Conservation (phyloP, 2,329 filamentous ascomycete species). For the Apiospora marii region DNA sequence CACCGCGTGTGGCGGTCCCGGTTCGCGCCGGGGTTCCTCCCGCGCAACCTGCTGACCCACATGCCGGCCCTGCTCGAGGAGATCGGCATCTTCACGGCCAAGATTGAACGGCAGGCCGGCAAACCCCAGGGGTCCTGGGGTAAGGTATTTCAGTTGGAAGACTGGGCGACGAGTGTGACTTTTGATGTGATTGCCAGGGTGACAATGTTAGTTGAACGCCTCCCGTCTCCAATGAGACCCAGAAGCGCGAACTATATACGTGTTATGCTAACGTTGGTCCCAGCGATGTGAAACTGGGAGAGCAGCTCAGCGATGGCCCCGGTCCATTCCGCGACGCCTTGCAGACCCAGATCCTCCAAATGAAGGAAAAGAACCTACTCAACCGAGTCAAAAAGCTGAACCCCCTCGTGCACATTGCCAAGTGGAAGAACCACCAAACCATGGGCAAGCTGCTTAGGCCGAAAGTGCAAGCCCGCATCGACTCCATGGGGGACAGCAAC, state of each 20-base stretch:
- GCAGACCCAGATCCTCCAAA: slow-evolving; percentile 18
- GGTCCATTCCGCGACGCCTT: slow-evolving; percentile 9
- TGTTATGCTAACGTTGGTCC: neutral
- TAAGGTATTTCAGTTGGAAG: slow-evolving; percentile 36
- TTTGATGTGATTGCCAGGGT: slow-evolving; percentile 36
- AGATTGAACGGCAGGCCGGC: slow-evolving; percentile 27
- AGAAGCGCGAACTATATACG: neutral
- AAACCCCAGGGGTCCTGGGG: slow-evolving; percentile 25
- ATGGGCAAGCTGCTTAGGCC: neutral
- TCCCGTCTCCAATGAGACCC: neutral
- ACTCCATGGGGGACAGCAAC: slow-evolving; percentile 34
- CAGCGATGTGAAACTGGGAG: slow-evolving; percentile 5
- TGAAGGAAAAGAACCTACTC: neutral
- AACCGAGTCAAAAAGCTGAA: neutral
- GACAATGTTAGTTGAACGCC: slow-evolving; percentile 31
- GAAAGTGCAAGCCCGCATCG: slow-evolving; percentile 7
- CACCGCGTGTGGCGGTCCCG: slow-evolving; percentile 44
- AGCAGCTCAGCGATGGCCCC: slow-evolving; percentile 24
- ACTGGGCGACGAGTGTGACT: slow-evolving; percentile 33
- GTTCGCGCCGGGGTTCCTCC: slow-evolving; percentile 46
- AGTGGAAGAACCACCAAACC: neutral
- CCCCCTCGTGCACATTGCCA: neutral
- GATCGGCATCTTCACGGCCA: slow-evolving; percentile 31
- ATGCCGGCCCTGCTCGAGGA: slow-evolving; percentile 40
- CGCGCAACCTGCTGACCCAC: slow-evolving; percentile 42